Evolutionary conservation across 1,284 basidiomycete species (phyloP), one percentile per base, ranked within the genome.

Genomic region (Cryptococcus maquisensis): DNA sequence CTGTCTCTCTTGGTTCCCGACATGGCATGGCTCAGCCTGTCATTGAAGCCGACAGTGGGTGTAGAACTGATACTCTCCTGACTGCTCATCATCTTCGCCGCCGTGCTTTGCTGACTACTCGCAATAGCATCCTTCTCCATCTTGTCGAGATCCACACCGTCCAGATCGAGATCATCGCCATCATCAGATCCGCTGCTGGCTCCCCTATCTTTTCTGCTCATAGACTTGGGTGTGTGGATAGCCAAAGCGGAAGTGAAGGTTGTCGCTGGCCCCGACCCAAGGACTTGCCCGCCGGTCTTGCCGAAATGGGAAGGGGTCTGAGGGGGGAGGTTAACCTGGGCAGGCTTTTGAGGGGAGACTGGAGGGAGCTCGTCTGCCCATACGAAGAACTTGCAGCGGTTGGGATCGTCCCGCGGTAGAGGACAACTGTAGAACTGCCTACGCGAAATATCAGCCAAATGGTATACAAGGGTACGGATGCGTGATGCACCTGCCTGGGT

Each of bases 311-410:
- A 58, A 4, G 52, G 52, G 0, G 55, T 47, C 13, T 44, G 28
- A 26, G 51, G 21, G 16, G 36, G 16, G 12, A 35, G 47, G 35
- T 12, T 20, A 20, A 20, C 4, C 15, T 36, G n/a, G 47, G 47
- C 18, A 23, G 18, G 4, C 24, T 20, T 24, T 1, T 32, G 20
- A 23, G 37, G 32, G 8, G 26, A 32, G 16, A 6, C 10, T 9
- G 21, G 10, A 18, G 43, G 24, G 15, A 64, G n/a, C 49, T 69
- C 67, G 49, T 74, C 72, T 23, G 60, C 68, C 72, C 72, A 74
- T 61, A 67, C 61, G 66, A 74, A 74, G 61, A 68, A 74, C 48
- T 69, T 72, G 63, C 72, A 74, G 47, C 61, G 52, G 5, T 59
- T 36, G 2, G 68, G 57, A 56, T 73, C 69, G 40, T 69, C 63